These are phyloP conservation scores for Herpomyces periplanetae DNA, from an alignment of 2,329 filamentous ascomycete genomes.

Conservation along the genomic window DNA sequence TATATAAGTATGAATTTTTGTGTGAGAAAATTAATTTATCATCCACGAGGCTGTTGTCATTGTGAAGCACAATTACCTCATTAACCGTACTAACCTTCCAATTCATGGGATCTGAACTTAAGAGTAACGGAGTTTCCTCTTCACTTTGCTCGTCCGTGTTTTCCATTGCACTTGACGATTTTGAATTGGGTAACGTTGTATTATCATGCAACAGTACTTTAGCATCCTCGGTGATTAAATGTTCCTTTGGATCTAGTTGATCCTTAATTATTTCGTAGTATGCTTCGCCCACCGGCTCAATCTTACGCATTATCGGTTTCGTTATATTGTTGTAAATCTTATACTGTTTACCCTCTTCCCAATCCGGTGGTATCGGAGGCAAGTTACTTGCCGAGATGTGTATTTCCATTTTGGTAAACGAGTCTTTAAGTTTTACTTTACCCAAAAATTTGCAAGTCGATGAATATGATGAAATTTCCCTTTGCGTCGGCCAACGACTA, in stretches of 20 bases:
- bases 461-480: too few relatives aligned
- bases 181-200: conserved; percentile 94
- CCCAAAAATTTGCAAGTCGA: too few relatives aligned
- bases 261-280: too few relatives aligned
- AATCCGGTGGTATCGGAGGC: too few relatives aligned
- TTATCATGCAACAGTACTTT: conserved; percentile 29
- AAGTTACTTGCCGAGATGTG: too few relatives aligned
- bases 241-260: too few relatives aligned
- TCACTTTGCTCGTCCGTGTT: conserved; percentile 72
- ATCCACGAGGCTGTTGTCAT: conserved; percentile 1
- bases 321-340: too few relatives aligned
- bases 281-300: too few relatives aligned
- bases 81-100: conserved; percentile 37
- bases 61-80: conserved; percentile 3
- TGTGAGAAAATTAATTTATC: conserved; percentile 2
- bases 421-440: too few relatives aligned
- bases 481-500: too few relatives aligned
- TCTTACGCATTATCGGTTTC: conserved; percentile 1
- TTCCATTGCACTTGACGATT: conserved; percentile 71
- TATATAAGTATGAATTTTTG: background rate
- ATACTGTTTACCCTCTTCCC: too few relatives aligned
- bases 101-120: conserved; percentile 79
- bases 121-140: conserved; percentile 61
- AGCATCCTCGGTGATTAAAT: conserved; percentile 3
- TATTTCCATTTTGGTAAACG: too few relatives aligned